Base-by-base conservation (phyloP, 2,329 filamentous ascomycete genomes). In the Cladosporium sp. region DNA sequence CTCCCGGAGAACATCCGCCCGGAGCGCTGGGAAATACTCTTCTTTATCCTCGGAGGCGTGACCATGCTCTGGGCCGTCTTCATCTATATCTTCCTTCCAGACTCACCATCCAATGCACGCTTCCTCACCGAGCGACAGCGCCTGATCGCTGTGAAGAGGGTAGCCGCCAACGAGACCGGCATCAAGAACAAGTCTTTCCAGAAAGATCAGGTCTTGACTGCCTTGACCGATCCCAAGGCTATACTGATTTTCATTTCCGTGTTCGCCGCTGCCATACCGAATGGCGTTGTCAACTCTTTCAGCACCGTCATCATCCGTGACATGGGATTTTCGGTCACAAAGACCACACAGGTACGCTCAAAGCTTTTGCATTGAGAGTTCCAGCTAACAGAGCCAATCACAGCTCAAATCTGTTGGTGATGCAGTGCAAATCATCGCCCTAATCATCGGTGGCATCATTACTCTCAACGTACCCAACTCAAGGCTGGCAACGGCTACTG, bases 41-140 rank as follows among this genome's bases (percentile, higher is more conserved):
- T 68, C 56, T 62, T 59, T 32, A 62, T 69, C 22, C 50, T 68
- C 3, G 68, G 62, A 41, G 66, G 67, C 3, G 55, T 54, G 4
- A 69, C 67, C 2, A 59, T 59, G n/a, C 11, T 68, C 1, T 69
- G 65, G 67, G 54, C 63, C 49, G 71, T 77, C 2, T 56, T 70
- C 0, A 58, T 75, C 12, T 74, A 84, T 8, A 63, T 74, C 13
- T 73, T 77, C 43, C 81, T 85, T 74, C 82, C 82, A 0, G 82
- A 85, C 55, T 81, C 79, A 0, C 82, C 82, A 0, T 74, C 82
- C 56, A 74, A 78, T 18, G 73, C 79, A 1, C 77, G 74, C 16
- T 83, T 81, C 33, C 68, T 84, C 1, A 70, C 65, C 0, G 71
- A 77, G 3, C 67, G 76, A 7, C 79, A 83, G 38, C 80, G 77